Percentiles rank a stretch among this genome's conserved stretches.
Evolutionary conservation across 352 stramenopile species (phyloP).

Genomic region (Phytopythium oedochilum): DNA sequence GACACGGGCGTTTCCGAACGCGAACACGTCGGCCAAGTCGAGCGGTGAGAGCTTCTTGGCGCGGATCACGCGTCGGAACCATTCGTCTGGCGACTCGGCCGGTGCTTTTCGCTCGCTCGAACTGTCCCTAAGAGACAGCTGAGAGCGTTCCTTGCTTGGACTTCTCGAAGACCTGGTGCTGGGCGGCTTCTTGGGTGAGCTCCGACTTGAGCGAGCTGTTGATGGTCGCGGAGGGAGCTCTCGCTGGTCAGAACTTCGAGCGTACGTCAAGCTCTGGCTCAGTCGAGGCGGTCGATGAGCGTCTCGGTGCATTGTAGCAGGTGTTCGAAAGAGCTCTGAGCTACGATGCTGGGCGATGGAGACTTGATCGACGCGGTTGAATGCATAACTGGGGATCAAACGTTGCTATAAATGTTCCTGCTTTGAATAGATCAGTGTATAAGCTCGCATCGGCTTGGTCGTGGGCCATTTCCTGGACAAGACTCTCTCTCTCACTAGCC

Average conservation of each 20-base stretch:
- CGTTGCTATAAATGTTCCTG: no score
- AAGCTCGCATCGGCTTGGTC: not conserved
- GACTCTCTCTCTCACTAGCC: no score
- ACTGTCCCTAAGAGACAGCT: not conserved
- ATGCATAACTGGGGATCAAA: no score
- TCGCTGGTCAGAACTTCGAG: not conserved
- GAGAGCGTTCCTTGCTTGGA: not conserved
- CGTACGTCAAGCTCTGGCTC: slow-evolving; percentile 3
- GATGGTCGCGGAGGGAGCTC: slow-evolving; percentile 10
- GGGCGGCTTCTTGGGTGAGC: not conserved
- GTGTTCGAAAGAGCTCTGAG: not conserved
- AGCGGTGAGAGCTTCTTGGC: slow-evolving; percentile 39
- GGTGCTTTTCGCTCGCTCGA: not conserved
- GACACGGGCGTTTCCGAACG: slow-evolving; percentile 28
- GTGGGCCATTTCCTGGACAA: not conserved
- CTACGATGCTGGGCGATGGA: not conserved
- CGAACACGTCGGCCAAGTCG: slow-evolving; percentile 55
- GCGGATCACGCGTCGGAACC: slow-evolving; percentile 51
- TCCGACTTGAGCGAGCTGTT: slow-evolving; percentile 9
- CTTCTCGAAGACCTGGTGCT: not conserved
- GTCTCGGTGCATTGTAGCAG: not conserved
- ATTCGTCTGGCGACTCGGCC: slow-evolving; percentile 31
- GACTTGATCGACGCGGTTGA: not conserved
- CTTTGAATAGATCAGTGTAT: no score
- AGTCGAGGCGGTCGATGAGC: not conserved